Conservation (phyloP, 495 filamentous ascomycete species). For the Aspergillus haitiensis region DNA sequence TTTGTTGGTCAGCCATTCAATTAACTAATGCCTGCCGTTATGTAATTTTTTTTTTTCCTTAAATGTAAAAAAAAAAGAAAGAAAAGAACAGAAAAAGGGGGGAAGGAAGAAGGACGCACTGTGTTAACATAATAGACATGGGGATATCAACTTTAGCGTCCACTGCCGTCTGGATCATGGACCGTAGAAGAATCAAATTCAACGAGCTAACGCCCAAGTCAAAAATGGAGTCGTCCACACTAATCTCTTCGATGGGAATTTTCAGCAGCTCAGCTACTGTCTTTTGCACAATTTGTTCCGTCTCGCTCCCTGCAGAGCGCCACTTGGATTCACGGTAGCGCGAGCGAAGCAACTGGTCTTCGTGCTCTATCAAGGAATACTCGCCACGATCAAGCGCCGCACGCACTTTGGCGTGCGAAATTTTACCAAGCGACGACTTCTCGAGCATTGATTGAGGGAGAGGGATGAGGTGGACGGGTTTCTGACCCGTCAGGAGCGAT, state of each 20-base stretch:
- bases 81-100: too few species aligned
- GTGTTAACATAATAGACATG: conserved; percentile 15
- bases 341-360: background rate
- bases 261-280: conserved; percentile 26
- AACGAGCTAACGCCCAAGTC: conserved; percentile 44
- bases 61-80: too few species aligned
- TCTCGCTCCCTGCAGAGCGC: conserved; percentile 7
- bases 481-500: background rate
- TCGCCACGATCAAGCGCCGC: conserved; percentile 33
- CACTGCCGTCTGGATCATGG: conserved; percentile 12
- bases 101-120: background rate
- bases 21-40: too few species aligned
- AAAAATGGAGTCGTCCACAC: conserved; percentile 34
- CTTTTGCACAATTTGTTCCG: conserved; percentile 15
- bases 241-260: conserved; percentile 23
- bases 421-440: conserved; percentile 50
- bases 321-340: background rate
- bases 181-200: conserved; percentile 30
- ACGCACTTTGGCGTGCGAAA: conserved; percentile 45
- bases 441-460: conserved; percentile 17
- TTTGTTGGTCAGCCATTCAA: background rate
- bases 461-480: conserved; percentile 21
- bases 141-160: conserved; percentile 13
- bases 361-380: conserved; percentile 21
- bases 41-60: background rate